Evolutionary conservation across 1,284 basidiomycete genomes (phyloP).

Genomic region (Ganoderma leucocontextum): DNA sequence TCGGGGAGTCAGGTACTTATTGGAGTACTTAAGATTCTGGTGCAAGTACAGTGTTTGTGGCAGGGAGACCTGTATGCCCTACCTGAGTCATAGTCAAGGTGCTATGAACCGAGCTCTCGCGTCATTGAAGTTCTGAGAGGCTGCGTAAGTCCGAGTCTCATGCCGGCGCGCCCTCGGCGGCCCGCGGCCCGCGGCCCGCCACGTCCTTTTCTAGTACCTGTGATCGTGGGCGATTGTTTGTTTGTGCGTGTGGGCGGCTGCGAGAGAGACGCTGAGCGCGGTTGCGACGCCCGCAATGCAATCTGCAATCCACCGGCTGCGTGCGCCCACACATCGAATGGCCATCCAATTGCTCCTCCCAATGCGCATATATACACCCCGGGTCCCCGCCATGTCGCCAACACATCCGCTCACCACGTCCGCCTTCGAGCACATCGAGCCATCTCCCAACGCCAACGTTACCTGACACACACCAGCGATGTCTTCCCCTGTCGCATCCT

Average conservation of each 20-base stretch:
- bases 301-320: not conserved
- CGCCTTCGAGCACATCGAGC: not conserved
- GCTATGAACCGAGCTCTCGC: too few species aligned
- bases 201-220: too few species aligned
- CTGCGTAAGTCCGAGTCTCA: too few species aligned
- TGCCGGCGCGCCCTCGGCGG: too few species aligned
- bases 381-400: constrained; percentile 15
- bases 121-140: too few species aligned
- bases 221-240: constrained; percentile 1
- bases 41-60: too few species aligned
- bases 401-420: constrained; percentile 17
- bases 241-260: constrained; percentile 9
- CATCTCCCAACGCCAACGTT: constrained; percentile 6
- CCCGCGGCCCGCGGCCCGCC: too few species aligned
- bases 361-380: constrained; percentile 16
- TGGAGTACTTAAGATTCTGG: too few species aligned
- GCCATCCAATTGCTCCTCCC: constrained; percentile 20
- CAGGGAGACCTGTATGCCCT: not conserved
- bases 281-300: constrained; percentile 4
- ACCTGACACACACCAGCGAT: constrained; percentile 16
- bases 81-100: too few species aligned
- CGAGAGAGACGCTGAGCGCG: not conserved
- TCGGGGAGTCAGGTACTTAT: too few species aligned
- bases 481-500: constrained; percentile 20
- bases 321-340: constrained; percentile 10